Evolutionary conservation across 352 stramenopile genomes (phyloP), one percentile per base, ranked within the genome.

Genomic region (Phytophthora megakarya): DNA sequence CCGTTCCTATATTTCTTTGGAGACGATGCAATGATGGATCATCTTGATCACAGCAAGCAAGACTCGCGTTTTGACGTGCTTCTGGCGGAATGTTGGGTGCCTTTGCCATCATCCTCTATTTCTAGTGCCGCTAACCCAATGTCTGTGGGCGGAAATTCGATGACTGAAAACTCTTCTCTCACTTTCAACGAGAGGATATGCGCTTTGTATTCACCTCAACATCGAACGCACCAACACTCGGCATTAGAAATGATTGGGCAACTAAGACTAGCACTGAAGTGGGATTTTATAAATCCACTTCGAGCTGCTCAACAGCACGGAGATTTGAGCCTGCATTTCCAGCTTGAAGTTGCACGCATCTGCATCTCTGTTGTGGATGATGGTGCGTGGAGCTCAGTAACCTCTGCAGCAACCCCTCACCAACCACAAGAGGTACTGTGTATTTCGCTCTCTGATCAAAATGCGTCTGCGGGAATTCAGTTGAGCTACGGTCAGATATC

Each of bases 1-100:
- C 86, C 86, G 3, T 95, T 95, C 59, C 64, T 95, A 19, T 95
- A 95, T 50, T 95, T 95, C 64, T 95, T 95, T 52, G 86, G 86
- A 7, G 86, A 95, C 19, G 86, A 95, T 55, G 73, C 75, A 16
- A 95, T 88, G 65, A 91, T 95, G 84, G 86, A 95, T 52, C 81
- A 91, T 64, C 65, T 95, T 32, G 84, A 95, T 52, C 86, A 93
- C 58, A 92, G 82, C 68, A 93, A 93, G 49, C 83, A 93, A 59
- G 84, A 95, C 42, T 88, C 81, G 9, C 79, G 86, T 3, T 92
- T 92, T 33, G 86, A 95, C 33, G 72, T 77, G 40, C 71, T 95
- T 13, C 45, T 95, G 15, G 86, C 83, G 9, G 84, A 93, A 57
- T 90, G 81, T 22, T 95, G 86, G 86, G 84, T 93, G 3, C 80